Evolutionary conservation across 768 basidiomycete genomes (phyloP).

Genomic region (Kwoniella bestiolae): DNA sequence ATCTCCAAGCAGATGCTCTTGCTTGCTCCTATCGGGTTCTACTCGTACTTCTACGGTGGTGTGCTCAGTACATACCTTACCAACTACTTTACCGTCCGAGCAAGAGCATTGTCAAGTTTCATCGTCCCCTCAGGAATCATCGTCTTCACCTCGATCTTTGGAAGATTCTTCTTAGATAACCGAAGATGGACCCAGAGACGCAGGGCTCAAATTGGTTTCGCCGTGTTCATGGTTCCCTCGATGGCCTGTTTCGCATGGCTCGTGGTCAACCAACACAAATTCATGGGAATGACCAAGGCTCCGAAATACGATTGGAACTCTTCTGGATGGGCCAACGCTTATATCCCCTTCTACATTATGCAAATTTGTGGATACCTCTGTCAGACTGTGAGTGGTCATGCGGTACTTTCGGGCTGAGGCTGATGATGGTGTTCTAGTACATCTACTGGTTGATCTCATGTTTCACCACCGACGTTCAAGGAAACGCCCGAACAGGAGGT

Average conservation of each 20-base stretch:
- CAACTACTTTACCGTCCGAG: constrained; percentile 29
- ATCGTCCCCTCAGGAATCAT: constrained; percentile 27
- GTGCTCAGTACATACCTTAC: constrained; percentile 27
- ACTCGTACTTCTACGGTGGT: constrained; percentile 34
- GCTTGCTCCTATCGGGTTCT: constrained; percentile 25
- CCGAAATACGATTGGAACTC: constrained; percentile 31
- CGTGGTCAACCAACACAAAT: constrained; percentile 16
- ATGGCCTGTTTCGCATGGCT: constrained; percentile 25
- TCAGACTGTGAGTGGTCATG: constrained; percentile 25
- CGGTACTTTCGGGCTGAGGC: background rate
- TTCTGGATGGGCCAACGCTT: constrained; percentile 28
- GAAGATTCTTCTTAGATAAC: constrained; percentile 23
- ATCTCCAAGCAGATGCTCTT: constrained; percentile 19
- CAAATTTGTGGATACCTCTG: constrained; percentile 27
- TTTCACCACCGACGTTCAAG: constrained; percentile 19
- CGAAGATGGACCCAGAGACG: constrained; percentile 14
- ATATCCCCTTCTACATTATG: constrained; percentile 26
- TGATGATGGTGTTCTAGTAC: constrained; percentile 4
- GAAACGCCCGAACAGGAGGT: constrained; percentile 27
- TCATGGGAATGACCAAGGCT: background rate
- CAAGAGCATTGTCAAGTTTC: constrained; percentile 35
- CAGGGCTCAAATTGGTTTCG: constrained; percentile 30
- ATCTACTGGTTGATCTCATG: constrained; percentile 31
- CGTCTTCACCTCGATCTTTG: constrained; percentile 26
- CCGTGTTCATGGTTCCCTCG: constrained; percentile 24